phyloP scores from a whole-genome alignment of 116 monocot species.

The Zostera marina region DNA sequence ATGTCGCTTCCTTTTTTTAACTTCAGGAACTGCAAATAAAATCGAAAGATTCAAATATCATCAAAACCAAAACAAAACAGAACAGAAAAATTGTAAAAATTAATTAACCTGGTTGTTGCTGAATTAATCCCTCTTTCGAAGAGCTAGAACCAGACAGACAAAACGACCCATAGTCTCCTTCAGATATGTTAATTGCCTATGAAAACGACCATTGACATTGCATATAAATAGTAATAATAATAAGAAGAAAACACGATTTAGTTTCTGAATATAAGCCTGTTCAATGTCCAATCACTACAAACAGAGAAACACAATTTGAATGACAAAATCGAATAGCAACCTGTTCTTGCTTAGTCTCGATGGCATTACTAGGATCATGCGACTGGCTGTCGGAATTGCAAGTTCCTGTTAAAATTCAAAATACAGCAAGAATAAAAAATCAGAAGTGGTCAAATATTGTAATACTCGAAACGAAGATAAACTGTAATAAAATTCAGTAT shows the following conservation, averaged over 20 bases:
- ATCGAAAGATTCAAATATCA: not conserved
- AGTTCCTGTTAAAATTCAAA: too few species aligned
- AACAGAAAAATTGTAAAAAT: not conserved
- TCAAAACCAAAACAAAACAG: not conserved
- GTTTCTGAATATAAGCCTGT: not conserved
- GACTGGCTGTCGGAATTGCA: too few species aligned
- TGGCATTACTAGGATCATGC: too few species aligned
- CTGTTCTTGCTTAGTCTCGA: too few species aligned
- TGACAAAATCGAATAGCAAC: too few species aligned
- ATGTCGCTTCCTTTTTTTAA: slow-evolving; percentile 61
- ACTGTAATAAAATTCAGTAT: not conserved
- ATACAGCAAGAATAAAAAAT: not conserved
- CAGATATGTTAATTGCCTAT: not conserved
- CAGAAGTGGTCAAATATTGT: not conserved
- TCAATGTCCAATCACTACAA: too few species aligned
- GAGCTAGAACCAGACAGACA: slow-evolving; percentile 4
- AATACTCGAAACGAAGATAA: not conserved
- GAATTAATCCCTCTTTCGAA: not conserved
- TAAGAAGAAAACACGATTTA: not conserved
- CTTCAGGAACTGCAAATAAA: slow-evolving; percentile 30
- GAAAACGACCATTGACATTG: not conserved
- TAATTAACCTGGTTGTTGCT: not conserved
- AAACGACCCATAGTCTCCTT: not conserved
- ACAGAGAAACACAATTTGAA: too few species aligned
- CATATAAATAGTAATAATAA: not conserved